Evolutionary conservation across 1,284 basidiomycete genomes (phyloP), one percentile per base, ranked within the genome.

Genomic region (Exobasidium cylindrosporum): DNA sequence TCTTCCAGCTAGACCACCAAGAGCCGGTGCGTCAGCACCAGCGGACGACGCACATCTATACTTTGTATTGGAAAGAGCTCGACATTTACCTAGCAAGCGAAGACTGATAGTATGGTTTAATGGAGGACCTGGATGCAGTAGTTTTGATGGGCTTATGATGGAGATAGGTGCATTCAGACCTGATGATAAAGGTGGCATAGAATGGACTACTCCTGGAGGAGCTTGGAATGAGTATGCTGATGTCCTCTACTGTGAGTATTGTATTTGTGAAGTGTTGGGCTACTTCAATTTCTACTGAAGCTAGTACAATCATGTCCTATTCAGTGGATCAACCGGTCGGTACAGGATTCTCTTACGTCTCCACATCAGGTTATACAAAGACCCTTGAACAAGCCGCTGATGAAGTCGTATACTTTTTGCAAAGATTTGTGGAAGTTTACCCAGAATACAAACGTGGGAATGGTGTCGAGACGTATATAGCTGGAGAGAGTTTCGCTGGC

Each of bases 161-260:
- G 95, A 99, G 77, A 84, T 95, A 23, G 95, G 95, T 0, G 94
- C 95, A 3, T 95, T 93, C 60, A 62, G 73, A 23, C 67, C 88
- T 69, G 89, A 91, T 81, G 88, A 87, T 4, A 83, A 88, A n/a
- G 89, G 89, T 26, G 87, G 89, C 14, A 84, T 97, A 62, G 86
- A 86, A 67, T 86, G 88, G 58, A 68, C 72, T 43, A 60, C 61
- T 45, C 84, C 87, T 5, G 89, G 94, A 35, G 93, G 92, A 28
- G 93, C 93, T 4, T 99, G 95, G 95, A 95, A 98, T 80, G 96
- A 98, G 80, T 98, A 95, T 77, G 89, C 91, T n/a, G 95, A 91
- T 52, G 87, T 98, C 82, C 87, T 98, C 61, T 98, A 91, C 76
- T 82, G 92, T 94, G 68, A 78, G 89, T 83, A 4, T 58, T 40